Evolutionary conservation across 2,329 filamentous ascomycete genomes (phyloP).

Genomic region (Talaromyces marneffei): DNA sequence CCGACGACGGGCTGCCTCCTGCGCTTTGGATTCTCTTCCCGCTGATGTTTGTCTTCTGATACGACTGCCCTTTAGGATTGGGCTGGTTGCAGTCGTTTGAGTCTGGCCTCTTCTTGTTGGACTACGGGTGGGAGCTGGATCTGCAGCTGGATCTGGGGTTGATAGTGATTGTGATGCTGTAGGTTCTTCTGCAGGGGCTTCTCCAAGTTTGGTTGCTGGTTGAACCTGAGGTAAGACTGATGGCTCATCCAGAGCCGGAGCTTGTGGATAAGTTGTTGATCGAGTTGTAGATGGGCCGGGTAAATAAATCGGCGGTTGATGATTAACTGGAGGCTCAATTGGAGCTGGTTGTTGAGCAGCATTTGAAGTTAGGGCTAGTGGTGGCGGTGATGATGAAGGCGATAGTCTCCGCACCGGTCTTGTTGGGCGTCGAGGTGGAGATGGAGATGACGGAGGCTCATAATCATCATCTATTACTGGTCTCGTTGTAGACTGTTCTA

Average conservation of each 20-base stretch:
- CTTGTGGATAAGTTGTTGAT: background rate
- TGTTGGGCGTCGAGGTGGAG: background rate
- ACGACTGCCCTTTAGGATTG: background rate
- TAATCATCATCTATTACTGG: background rate
- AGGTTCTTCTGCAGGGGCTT: background rate
- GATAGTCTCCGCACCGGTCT: background rate
- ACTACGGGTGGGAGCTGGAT: background rate
- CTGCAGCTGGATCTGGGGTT: background rate
- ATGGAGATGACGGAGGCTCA: background rate
- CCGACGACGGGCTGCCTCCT: background rate
- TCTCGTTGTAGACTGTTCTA: background rate
- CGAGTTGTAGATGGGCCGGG: background rate
- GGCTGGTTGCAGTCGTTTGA: background rate
- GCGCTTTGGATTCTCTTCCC: background rate
- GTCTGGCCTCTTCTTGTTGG: background rate
- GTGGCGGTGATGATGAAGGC: background rate
- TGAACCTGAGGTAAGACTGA: background rate
- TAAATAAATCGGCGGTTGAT: background rate
- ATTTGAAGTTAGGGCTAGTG: background rate
- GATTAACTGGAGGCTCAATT: background rate
- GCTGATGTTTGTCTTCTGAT: background rate
- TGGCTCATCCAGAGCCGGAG: background rate
- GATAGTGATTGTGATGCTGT: background rate
- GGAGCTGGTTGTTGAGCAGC: background rate
- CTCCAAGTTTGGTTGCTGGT: background rate